These are phyloP conservation scores for Gossypium arboreum DNA, from an alignment of 345 rosid species.

Conservation along the genomic window DNA sequence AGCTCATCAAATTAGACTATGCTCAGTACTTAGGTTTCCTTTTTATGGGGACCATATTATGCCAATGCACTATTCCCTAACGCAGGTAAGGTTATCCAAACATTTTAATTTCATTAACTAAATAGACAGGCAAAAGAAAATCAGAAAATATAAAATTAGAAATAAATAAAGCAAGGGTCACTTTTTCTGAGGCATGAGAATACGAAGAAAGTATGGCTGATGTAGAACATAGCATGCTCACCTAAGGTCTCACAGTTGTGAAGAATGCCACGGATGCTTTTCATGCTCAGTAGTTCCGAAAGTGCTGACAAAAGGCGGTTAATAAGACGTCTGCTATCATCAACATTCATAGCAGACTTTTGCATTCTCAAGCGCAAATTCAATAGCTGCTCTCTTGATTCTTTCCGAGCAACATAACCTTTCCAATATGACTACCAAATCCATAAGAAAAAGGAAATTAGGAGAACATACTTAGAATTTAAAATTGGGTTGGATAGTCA, in stretches of 20 bases:
- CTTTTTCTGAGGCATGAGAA: background rate
- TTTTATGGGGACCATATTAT: background rate
- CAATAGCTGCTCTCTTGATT: constrained; percentile 49
- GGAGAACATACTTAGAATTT: background rate
- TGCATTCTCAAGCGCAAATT: constrained; percentile 64
- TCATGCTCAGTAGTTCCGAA: constrained; percentile 65
- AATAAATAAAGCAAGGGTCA: background rate
- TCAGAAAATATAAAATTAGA: background rate
- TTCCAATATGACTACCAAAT: constrained; percentile 69
- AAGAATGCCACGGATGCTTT: constrained; percentile 75
- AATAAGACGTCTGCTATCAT: constrained; percentile 71
- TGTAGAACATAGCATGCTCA: constrained; percentile 22
- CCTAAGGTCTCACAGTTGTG: constrained; percentile 79
- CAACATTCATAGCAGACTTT: constrained; percentile 70
- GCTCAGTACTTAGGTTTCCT: background rate
- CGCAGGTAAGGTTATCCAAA: background rate
- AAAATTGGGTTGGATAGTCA: background rate
- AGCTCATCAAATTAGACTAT: background rate
- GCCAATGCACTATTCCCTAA: background rate
- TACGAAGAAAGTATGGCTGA: background rate
- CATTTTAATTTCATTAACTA: background rate
- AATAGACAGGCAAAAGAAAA: background rate
- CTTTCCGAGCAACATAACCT: constrained; percentile 72
- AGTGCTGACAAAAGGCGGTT: constrained; percentile 77
- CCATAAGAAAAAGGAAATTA: constrained; percentile 12